Base-by-base conservation (phyloP, 345 rosid genomes). In the Limnanthes douglasii region DNA sequence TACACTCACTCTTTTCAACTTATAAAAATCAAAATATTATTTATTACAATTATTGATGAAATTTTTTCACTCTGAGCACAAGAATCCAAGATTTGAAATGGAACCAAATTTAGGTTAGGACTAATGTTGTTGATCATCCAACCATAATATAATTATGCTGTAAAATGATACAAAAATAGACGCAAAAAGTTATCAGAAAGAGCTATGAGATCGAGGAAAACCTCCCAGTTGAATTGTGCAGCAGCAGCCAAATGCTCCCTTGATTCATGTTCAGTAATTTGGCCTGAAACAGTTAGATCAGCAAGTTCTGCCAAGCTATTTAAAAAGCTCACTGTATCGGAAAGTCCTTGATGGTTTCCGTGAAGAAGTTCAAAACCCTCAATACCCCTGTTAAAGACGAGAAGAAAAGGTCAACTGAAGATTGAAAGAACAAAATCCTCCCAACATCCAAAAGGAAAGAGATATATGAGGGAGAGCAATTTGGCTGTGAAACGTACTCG, bases 141-240 rank as follows among this genome's bases (percentile, higher is more conserved):
- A n/a, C n/a, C n/a, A n/a, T n/a, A n/a, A n/a, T n/a, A n/a, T n/a
- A n/a, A n/a, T n/a, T n/a, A 25, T 3, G 29, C 29, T 11, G 10
- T 25, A 7, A 25, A 25, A 26, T 2, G 12, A n/a, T 10, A 28
- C 6, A 10, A 5, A 28, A 28, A 28, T 10, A 2, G 3, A 28
- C n/a, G 13, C 32, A 28, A 6, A 28, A 7, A 21, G 7, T 3
- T 21, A 7, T 21, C 4, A 3, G 24, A 21, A n/a, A 21, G 4
- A 21, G 24, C 7, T 21, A 21, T 21, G 7, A 21, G 24, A 21
- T 21, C 7, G 24, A 4, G 38, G 31, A 43, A 43, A 19, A 86
- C 94, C 94, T 86, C 84, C 96, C 86, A 77, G 46, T 69, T 70
- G 46, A 86, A 86, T 44, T 81, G 73, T 46, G 72, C 70, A 0